Evolutionary conservation across 176 grass and related monocot genomes (phyloP), one percentile per base, ranked within the genome.

Genomic region (Dactylis glomerata): DNA sequence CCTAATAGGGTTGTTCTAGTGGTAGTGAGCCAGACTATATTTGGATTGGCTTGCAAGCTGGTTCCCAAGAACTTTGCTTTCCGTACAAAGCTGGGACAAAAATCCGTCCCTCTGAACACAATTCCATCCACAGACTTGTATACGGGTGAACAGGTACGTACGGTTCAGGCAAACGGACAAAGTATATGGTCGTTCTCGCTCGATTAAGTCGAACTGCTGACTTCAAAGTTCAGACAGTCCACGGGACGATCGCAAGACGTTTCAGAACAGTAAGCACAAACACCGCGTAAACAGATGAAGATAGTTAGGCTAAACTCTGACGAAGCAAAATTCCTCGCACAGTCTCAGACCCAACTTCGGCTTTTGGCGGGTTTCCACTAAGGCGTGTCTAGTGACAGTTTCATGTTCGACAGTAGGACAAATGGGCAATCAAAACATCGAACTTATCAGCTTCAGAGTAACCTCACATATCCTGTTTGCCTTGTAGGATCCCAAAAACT

Each of bases 201-300:
- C 26, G 30, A 5, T 30, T 50, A 41, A 38, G 8, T 13, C 14
- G 16, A 2, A 45, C 17, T 20, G 24, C 81, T 33, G 67, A 73
- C 81, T 61, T 74, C 68, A 71, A 82, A 83, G 52, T 74, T 61
- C 52, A 59, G 22, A 73, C 5, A 8, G 81, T 83, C 81, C 52
- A 83, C 68, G 14, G 6, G 34, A 59, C 37, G 81, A 83, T 74
- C 44, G 9, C 11, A 62, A 32, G 52, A 76, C 82, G 72, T 65
- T 76, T 72, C 51, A 58, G 24, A 58, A 36, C 45, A 52, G 62
- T 16, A 38, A 33, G 70, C 68, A 73, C 23, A 31, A 13, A 22
- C 8, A 14, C 1, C 33, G 12, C 45, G 16, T 26, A 40, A 69
- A 11, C 63, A 27, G 38, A 72, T 26, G 12, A 40, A 72, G 68